Percentiles rank a stretch among this genome's conserved stretches.
phyloP scores from a whole-genome alignment of 2,329 filamentous ascomycete genomes.

The Madurella mycetomatis region DNA sequence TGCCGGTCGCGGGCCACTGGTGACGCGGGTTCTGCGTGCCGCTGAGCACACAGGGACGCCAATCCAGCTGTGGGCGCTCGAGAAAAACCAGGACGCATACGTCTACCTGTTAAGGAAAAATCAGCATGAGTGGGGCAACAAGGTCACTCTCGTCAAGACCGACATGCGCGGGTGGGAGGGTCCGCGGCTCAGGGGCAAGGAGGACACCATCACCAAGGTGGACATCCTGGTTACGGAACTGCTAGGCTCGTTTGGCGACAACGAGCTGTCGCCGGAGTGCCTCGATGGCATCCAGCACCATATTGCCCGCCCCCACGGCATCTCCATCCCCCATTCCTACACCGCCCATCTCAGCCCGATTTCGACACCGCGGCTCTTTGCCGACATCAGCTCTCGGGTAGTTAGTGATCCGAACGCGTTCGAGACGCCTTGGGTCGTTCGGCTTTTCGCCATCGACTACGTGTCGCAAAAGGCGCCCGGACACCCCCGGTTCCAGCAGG shows the following conservation, averaged over 20 bases:
- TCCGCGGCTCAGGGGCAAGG: conserved; percentile 48
- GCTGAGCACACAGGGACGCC: conserved; percentile 70
- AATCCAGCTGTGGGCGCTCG: conserved; percentile 85
- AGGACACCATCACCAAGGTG: conserved; percentile 55
- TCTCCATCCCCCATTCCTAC: conserved; percentile 91
- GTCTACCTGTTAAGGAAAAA: conserved; percentile 89
- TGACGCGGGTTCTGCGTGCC: conserved; percentile 79
- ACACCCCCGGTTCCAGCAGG: conserved; percentile 63
- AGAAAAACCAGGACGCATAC: conserved; percentile 98
- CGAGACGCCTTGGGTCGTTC: conserved; percentile 91
- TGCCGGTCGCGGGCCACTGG: conserved; percentile 85
- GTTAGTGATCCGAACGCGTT: conserved; percentile 66
- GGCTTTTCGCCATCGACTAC: conserved; percentile 84
- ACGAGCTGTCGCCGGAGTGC: conserved; percentile 91
- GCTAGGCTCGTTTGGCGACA: conserved; percentile 92
- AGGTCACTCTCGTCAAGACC: conserved; percentile 84
- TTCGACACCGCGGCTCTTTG: conserved; percentile 76
- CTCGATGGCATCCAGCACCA: conserved; percentile 93
- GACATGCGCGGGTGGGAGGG: conserved; percentile 98
- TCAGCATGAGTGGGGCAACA: conserved; percentile 69
- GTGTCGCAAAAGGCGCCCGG: conserved; percentile 62
- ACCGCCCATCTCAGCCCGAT: conserved; percentile 93
- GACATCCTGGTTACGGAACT: conserved; percentile 95
- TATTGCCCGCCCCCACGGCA: conserved; percentile 70
- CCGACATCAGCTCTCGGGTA: conserved; percentile 66